phyloP scores from a whole-genome alignment of 192 early-diverging fungal species.

The Chytriomyces confervae region DNA sequence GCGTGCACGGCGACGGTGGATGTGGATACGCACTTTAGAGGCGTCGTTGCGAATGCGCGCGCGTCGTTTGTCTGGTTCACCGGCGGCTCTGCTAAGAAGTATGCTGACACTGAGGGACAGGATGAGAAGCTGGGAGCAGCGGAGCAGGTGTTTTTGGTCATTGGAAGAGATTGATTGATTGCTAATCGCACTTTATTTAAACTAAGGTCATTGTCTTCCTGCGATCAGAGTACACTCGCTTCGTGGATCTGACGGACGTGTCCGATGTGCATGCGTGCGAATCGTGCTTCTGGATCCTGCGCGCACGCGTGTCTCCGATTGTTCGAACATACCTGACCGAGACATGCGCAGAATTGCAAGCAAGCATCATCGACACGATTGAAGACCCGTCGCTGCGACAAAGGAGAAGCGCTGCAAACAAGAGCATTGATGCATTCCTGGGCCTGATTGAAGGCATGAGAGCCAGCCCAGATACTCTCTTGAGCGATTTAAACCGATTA shows the following conservation, averaged over 20 bases:
- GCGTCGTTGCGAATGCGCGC: neutral
- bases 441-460: neutral
- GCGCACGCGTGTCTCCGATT: neutral
- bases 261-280: neutral
- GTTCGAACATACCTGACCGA: neutral
- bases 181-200: neutral
- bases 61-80: neutral
- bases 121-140: neutral
- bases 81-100: neutral
- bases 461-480: neutral
- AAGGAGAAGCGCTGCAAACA: slow-evolving; percentile 14
- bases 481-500: neutral
- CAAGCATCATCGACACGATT: slow-evolving; percentile 20
- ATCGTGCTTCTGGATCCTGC: neutral
- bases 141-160: neutral
- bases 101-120: neutral
- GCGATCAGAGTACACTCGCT: neutral
- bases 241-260: neutral
- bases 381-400: slow-evolving; percentile 13
- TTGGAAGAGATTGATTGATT: neutral
- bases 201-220: neutral
- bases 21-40: neutral
- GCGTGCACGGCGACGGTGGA: neutral
- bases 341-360: neutral
- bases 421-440: slow-evolving; percentile 18